These are phyloP conservation scores for Exutisphaerella laricina DNA, from an alignment of 2,329 filamentous ascomycete species.

Conservation along the genomic window DNA sequence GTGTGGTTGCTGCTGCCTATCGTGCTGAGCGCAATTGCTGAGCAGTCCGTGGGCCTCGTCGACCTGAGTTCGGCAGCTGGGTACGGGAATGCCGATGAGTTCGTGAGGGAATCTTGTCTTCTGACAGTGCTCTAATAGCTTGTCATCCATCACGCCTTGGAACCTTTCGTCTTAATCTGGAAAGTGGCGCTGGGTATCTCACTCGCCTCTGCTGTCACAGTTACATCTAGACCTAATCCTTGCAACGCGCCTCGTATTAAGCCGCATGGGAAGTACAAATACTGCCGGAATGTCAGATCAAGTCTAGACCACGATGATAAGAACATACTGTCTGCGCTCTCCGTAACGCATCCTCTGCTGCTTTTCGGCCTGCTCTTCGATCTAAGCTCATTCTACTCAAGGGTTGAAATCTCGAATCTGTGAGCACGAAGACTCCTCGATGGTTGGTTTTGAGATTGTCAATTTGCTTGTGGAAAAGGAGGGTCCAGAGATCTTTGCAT, in stretches of 20 bases:
- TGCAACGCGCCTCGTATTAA: conserved; percentile 86
- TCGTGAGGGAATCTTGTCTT: no score
- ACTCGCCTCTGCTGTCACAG: conserved; percentile 81
- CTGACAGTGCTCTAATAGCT: no score
- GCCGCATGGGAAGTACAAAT: conserved; percentile 92
- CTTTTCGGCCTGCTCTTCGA: conserved; percentile 28
- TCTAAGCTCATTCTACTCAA: conserved; percentile 86
- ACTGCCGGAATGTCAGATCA: conserved; percentile 53
- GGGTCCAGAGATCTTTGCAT: conserved; percentile 95
- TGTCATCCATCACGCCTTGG: conserved; percentile 60
- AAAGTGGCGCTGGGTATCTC: conserved; percentile 88
- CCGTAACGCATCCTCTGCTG: conserved; percentile 47
- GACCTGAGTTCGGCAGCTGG: no score
- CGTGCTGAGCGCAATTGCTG: no score
- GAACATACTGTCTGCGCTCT: conserved; percentile 70
- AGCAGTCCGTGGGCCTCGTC: no score
- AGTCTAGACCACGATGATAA: no score
- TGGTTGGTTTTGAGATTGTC: conserved; percentile 99
- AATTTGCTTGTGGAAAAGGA: conserved; percentile 93
- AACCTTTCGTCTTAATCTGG: conserved; percentile 80
- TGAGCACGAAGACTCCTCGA: conserved; percentile 90
- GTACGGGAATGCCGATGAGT: no score
- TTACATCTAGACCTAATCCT: conserved; percentile 85
- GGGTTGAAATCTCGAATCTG: conserved; percentile 85
- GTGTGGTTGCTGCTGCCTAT: no score